Conservation (phyloP, 2,329 filamentous ascomycete species). For the Colletotrichum sp. region DNA sequence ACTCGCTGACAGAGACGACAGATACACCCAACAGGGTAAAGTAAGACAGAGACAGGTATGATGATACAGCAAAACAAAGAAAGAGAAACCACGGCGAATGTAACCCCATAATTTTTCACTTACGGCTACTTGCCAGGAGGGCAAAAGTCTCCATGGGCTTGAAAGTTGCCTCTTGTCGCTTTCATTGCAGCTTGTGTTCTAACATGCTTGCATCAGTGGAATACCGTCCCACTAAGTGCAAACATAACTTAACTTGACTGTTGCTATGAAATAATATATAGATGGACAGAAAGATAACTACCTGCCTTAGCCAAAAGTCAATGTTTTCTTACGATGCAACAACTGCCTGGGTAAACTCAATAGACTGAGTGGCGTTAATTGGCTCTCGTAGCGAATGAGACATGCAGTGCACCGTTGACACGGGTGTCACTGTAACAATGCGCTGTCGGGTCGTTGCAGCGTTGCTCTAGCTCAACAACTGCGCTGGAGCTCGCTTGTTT, state of each 20-base stretch:
- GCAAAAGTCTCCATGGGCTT: background rate
- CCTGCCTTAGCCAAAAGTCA: too few species aligned
- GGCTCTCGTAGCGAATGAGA: background rate
- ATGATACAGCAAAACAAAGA: accelerated
- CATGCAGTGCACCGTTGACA: background rate
- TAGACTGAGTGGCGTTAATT: background rate
- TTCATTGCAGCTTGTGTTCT: background rate
- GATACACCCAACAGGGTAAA: accelerated
- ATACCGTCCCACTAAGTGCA: background rate
- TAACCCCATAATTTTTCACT: accelerated
- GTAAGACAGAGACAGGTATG: accelerated
- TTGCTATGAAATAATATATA: accelerated
- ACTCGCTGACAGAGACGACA: background rate
- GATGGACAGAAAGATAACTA: background rate
- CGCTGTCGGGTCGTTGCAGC: background rate
- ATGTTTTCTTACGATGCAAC: background rate
- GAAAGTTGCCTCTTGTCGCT: too few species aligned
- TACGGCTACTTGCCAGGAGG: background rate
- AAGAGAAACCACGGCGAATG: background rate
- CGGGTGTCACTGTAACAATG: background rate
- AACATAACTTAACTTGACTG: too few species aligned
- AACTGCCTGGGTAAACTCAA: background rate
- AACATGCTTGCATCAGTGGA: background rate
- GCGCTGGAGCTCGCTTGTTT: background rate
- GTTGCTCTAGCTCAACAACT: background rate